Base-by-base conservation (phyloP, 371 early-diverging fungal genomes). In the Saksenaea vasiformis region DNA sequence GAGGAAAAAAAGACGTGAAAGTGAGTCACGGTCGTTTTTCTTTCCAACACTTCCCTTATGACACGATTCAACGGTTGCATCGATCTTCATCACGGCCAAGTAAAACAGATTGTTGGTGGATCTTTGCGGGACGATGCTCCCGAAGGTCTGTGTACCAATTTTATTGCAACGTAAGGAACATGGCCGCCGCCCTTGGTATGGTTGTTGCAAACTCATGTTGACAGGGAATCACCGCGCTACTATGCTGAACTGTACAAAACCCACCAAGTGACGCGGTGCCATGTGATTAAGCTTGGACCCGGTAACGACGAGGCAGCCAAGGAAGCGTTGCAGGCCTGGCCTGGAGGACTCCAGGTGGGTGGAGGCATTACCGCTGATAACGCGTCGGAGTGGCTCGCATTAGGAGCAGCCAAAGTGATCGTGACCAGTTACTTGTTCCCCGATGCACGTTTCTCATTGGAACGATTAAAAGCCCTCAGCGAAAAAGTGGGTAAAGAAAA, bases 81-180 rank as follows among this genome's bases (percentile, higher is more conserved):
- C 67, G 98, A 98, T 80, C 83, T 98, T 61, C 99, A 98, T 79
- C 72, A 89, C 27, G 99, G 99, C 37, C 85, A 94, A 77, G 99
- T 98, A 59, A 98, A 98, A 80, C 99, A 98, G 72, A 97, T 97
- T 63, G 96, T 98, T 28, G 98, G 99, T 39, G 96, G 94, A 19
- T 90, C 97, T 26, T 84, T 97, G 22, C 84, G 72, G 61, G 94
- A 94, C 68, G 64, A 74, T 47, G 81, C 83, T 54, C 79, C 87
- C 31, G 83, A 84, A 15, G 83, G 73, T 19, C 83, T 96, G 26
- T 80, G 84, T 43, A 96, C 96, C 2, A 98, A 98, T 85, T 96
- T 95, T 86, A 93, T 96, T 0, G 91, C 97, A 0, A 82, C 74
- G 91, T 92, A 27, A 22, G n/a, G n/a, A n/a, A n/a, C n/a, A n/a